A percentile compares a stretch with the other conserved stretches of the same genome.
phyloP scores from a whole-genome alignment of 2,329 filamentous ascomycete species.

The Zarea fungicola region DNA sequence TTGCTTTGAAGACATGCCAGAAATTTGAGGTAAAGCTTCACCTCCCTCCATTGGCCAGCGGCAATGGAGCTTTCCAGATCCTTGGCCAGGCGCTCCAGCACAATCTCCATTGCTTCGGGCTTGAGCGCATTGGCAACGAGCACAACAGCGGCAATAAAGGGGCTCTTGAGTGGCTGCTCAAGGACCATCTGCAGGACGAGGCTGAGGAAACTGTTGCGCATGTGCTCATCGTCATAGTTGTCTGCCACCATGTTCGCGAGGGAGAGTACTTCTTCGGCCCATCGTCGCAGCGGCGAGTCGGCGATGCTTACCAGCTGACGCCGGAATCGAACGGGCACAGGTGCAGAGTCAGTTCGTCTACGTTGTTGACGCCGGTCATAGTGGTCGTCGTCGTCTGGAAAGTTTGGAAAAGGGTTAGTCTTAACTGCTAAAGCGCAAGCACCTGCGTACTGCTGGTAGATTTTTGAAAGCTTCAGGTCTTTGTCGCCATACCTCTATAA shows the following conservation, averaged over 20 bases:
- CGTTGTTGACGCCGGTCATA: conserved; percentile 69
- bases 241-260: conserved; percentile 75
- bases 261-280: conserved; percentile 70
- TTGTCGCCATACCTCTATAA: conserved; percentile 61
- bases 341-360: conserved; percentile 65
- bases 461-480: conserved; percentile 8
- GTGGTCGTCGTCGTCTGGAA: conserved; percentile 55
- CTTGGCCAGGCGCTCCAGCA: conserved; percentile 59
- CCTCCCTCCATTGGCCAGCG: conserved; percentile 77
- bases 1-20: conserved; percentile 78
- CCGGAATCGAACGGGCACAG: conserved; percentile 65
- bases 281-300: conserved; percentile 72
- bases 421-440: background rate
- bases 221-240: conserved; percentile 78
- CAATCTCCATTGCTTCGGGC: conserved; percentile 65
- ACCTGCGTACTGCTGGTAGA: conserved; percentile 10
- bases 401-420: background rate
- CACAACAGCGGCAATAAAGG: conserved; percentile 81
- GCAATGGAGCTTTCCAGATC: conserved; percentile 63
- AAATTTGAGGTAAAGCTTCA: conserved; percentile 87
- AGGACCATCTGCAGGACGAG: conserved; percentile 70
- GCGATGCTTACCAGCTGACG: conserved; percentile 75
- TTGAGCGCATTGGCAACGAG: conserved; percentile 74
- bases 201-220: conserved; percentile 67
- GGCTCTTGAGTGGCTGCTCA: conserved; percentile 97